Evolutionary conservation across 2,329 filamentous ascomycete genomes (phyloP).

Genomic region (Didymella exigua): DNA sequence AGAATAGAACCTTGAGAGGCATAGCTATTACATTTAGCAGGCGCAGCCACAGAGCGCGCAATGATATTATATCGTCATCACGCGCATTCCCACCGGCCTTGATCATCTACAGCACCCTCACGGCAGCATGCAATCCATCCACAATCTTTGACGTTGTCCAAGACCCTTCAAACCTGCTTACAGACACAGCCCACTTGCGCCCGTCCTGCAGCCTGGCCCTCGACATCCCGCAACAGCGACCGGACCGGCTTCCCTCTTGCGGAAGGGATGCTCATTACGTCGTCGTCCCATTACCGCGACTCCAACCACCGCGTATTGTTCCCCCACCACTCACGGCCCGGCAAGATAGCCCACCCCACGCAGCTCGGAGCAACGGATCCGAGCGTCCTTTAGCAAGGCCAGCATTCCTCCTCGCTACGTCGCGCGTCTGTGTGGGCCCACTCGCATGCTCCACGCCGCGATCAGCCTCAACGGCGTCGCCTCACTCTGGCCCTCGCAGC

Average conservation of each 20-base stretch:
- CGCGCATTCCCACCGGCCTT: not conserved
- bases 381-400: no score
- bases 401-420: no score
- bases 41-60: conserved; percentile 5
- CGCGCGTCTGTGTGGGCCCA: no score
- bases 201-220: not conserved
- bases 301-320: not conserved
- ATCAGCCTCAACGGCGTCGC: no score
- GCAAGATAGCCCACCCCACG: not conserved
- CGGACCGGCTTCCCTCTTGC: conserved; percentile 5
- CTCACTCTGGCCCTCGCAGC: not conserved
- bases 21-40: conserved; percentile 1
- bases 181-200: not conserved
- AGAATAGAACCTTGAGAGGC: not conserved
- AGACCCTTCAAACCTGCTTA: not conserved
- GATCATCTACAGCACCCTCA: not conserved
- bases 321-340: not conserved
- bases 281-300: not conserved
- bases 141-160: not conserved
- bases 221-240: not conserved
- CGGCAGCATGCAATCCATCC: not conserved
- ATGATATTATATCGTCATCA: conserved; percentile 5
- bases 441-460: no score
- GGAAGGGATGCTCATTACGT: conserved; percentile 9
- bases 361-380: not conserved